Percentiles rank a stretch among this genome's conserved stretches.
These are phyloP conservation scores for Trebouxia sp. DNA, from an alignment of 139 green algal species.

Conservation along the genomic window DNA sequence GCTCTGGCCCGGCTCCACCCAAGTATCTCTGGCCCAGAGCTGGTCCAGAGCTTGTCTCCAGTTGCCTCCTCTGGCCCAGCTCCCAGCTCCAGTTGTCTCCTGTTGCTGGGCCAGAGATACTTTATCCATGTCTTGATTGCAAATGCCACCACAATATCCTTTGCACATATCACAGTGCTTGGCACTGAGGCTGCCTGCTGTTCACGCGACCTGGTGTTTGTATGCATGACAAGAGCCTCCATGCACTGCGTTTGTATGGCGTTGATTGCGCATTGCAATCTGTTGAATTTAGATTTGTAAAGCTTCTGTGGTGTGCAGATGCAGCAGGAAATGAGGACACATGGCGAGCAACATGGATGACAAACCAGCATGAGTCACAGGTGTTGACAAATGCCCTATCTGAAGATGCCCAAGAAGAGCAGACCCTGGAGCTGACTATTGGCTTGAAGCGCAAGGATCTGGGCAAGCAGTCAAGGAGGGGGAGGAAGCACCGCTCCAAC, in stretches of 20 bases:
- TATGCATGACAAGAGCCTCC: too few species aligned
- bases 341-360: slow-evolving; percentile 1
- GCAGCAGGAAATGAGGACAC: neutral
- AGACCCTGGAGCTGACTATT: slow-evolving; percentile 5
- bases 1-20: neutral
- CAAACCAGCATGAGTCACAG: slow-evolving; percentile 18
- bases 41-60: too few species aligned
- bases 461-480: neutral
- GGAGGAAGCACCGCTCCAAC: neutral
- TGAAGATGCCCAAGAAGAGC: neutral
- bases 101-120: too few species aligned
- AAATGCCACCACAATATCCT: neutral
- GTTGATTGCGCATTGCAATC: too few species aligned
- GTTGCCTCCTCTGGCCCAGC: too few species aligned
- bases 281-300: neutral
- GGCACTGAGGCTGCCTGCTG: neutral
- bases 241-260: too few species aligned
- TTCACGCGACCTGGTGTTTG: neutral
- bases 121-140: too few species aligned
- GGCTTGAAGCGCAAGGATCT: slow-evolving; percentile 18
- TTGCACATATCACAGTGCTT: neutral
- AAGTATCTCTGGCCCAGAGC: neutral
- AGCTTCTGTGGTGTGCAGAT: neutral
- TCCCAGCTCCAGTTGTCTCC: too few species aligned
- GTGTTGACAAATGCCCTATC: neutral